Evolutionary conservation across 1,139 yeast species (phyloP), one percentile per base, ranked within the genome.

Genomic region (Pichia sp.): DNA sequence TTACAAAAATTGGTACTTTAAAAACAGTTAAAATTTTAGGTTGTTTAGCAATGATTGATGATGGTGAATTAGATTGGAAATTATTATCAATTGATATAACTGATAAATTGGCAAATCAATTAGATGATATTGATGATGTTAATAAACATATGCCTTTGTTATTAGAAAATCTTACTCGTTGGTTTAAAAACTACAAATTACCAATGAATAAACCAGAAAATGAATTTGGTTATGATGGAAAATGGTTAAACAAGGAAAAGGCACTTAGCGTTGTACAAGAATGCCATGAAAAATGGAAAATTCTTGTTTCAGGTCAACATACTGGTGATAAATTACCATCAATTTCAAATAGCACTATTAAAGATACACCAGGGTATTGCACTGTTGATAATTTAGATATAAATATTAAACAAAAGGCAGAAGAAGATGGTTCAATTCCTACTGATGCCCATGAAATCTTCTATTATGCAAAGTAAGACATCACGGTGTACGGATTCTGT

Each of bases 51-150:
- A 74, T 92, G 59, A 82, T 92, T 52, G 98, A 92, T 62, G 97
- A 90, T 66, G 97, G 97, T 55, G 98, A 92, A 69, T 76, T 96
- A 49, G 98, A 92, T 69, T 92, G 98, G 98, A 92, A 92, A 71
- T 74, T 92, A 51, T 81, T 92, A 57, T 95, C 79, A 40, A 87
- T 92, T 55, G 90, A 89, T 59, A 74, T 78, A 50, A 73, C 78
- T 53, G 97, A 92, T 64, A 90, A 94, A 47, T 70, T 86, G 61
- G 90, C 95, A 37, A 56, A 77, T 36, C 74, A 82, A 64, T 70
- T 92, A 59, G 76, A 85, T 62, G 89, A 82, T 64, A 76, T 92
- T 50, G 78, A 76, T 58, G 98, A 92, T 64, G 95, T 92, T 36
- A 87, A 84, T 61, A 70, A 71, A 41, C 75, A 78, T 59, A 79